A percentile compares a stretch with the other conserved stretches of the same genome.
phyloP scores from a whole-genome alignment of 371 early-diverging fungal genomes.

The Saksenaea vasiformis region DNA sequence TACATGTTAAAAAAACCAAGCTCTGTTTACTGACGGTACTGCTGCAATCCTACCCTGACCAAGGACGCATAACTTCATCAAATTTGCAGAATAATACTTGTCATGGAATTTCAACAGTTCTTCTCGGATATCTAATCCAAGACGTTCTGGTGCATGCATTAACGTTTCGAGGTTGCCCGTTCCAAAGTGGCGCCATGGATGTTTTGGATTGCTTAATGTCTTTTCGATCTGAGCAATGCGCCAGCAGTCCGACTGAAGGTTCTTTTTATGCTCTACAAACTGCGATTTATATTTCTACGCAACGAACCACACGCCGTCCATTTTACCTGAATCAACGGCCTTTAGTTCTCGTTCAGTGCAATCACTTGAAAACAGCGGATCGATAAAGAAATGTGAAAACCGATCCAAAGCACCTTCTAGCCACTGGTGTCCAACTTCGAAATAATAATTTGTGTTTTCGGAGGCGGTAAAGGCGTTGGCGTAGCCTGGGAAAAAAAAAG shows the following conservation, averaged over 20 bases:
- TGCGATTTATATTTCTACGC: neutral
- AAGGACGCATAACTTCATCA: slow-evolving; percentile 92
- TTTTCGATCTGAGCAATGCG: slow-evolving; percentile 83
- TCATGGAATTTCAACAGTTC: slow-evolving; percentile 85
- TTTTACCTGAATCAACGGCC: slow-evolving; percentile 86
- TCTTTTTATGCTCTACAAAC: slow-evolving; percentile 84
- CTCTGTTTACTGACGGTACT: neutral
- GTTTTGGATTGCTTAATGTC: slow-evolving; percentile 66
- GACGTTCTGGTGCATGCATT: slow-evolving; percentile 63
- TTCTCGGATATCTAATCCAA: slow-evolving; percentile 80
- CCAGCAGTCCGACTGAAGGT: slow-evolving; percentile 86
- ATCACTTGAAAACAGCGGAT: slow-evolving; percentile 83
- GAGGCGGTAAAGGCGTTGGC: slow-evolving; percentile 94
- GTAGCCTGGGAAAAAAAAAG: slow-evolving; percentile 28
- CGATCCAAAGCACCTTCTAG: slow-evolving; percentile 94
- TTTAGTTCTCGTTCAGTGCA: slow-evolving; percentile 91
- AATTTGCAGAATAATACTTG: slow-evolving; percentile 91
- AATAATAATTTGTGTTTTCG: slow-evolving; percentile 93
- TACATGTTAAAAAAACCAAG: neutral
- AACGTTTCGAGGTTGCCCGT: slow-evolving; percentile 86
- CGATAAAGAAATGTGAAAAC: slow-evolving; percentile 94
- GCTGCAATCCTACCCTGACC: slow-evolving; percentile 67
- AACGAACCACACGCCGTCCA: neutral
- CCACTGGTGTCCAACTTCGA: slow-evolving; percentile 83
- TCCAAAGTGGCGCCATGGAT: slow-evolving; percentile 86